These are phyloP conservation scores for Hypoxylon perforatum DNA, from an alignment of 495 filamentous ascomycete species.

Conservation along the genomic window DNA sequence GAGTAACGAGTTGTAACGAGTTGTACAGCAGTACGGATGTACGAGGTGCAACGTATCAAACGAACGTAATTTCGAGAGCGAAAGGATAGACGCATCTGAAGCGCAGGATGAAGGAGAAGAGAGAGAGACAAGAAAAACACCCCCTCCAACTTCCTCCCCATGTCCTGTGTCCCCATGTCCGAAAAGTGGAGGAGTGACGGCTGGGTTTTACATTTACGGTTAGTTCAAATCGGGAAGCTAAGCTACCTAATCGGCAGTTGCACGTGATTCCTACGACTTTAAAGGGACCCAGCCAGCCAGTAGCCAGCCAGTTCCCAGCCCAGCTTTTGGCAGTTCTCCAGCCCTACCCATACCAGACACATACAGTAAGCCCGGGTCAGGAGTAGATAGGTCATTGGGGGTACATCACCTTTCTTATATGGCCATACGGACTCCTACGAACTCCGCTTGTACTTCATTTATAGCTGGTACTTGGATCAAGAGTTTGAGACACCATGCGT, in stretches of 20 bases:
- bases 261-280: constrained; percentile 22
- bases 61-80: constrained; percentile 22
- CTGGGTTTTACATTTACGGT: constrained; percentile 13
- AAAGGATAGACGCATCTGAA: constrained; percentile 33
- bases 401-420: no score
- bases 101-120: constrained; percentile 9
- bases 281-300: no score
- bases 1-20: background rate
- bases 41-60: constrained; percentile 36
- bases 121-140: background rate
- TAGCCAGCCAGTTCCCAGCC: no score
- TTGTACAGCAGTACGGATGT: background rate
- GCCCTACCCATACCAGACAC: constrained; percentile 21
- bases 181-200: background rate
- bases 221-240: constrained; percentile 32
- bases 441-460: constrained; percentile 24
- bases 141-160: no score
- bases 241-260: constrained; percentile 18
- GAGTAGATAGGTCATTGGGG: no score
- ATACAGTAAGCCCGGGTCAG: constrained; percentile 31
- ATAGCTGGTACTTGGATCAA: no score
- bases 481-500: background rate
- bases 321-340: constrained; percentile 4
- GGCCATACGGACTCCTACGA: constrained; percentile 11
- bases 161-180: no score